Conservation (phyloP, 106 monocot genomes). For the Triglochin maritima region DNA sequence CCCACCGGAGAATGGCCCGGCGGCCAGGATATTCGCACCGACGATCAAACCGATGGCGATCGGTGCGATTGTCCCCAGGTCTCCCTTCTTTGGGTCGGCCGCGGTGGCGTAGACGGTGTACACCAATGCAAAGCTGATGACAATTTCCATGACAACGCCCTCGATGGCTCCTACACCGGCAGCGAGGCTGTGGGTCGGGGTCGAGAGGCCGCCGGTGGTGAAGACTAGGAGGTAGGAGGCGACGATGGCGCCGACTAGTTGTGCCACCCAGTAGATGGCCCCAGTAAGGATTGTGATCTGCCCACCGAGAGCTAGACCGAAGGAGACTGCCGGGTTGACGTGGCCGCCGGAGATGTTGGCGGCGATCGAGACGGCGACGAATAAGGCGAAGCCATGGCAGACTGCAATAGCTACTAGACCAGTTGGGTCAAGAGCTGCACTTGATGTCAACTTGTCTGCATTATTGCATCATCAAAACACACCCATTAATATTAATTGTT, state of each 20-base stretch:
- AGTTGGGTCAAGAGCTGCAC: background rate
- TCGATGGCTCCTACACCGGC: conserved; percentile 32
- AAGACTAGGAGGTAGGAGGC: conserved; percentile 56
- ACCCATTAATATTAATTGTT: no score
- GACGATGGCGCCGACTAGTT: conserved; percentile 45
- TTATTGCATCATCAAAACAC: background rate
- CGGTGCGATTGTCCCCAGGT: conserved; percentile 68
- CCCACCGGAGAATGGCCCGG: conserved; percentile 68
- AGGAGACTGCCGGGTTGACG: background rate
- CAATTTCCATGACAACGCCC: conserved; percentile 56
- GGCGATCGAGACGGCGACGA: background rate
- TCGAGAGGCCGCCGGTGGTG: conserved; percentile 40
- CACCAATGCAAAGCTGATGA: conserved; percentile 65
- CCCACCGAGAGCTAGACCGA: background rate
- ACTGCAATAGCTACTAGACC: background rate
- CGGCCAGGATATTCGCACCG: conserved; percentile 75
- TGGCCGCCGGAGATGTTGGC: background rate
- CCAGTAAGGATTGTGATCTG: conserved; percentile 24
- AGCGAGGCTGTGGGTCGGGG: conserved; percentile 46
- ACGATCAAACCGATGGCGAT: conserved; percentile 85
- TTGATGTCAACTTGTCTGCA: background rate
- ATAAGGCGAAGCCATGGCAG: background rate
- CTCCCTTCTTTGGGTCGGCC: conserved; percentile 18
- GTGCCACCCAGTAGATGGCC: conserved; percentile 73
- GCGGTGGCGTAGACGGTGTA: conserved; percentile 80